These are phyloP conservation scores for Hapsidospora chrysogenum DNA, from an alignment of 495 filamentous ascomycete genomes.

Conservation along the genomic window DNA sequence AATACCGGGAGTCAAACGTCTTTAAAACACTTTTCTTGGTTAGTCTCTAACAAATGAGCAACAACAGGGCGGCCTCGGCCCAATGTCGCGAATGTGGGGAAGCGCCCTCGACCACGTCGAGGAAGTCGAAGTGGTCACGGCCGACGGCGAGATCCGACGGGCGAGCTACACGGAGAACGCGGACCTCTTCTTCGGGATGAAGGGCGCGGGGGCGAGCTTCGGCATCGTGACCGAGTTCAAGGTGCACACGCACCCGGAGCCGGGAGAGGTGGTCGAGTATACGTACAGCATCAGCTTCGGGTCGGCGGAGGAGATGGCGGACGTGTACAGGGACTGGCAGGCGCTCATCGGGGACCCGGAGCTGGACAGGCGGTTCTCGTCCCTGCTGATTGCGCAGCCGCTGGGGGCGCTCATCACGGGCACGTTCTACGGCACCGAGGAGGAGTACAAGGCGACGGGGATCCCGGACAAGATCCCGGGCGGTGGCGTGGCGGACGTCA, in stretches of 20 bases:
- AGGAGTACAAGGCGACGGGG: slow-evolving; percentile 28
- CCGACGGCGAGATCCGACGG: slow-evolving; percentile 36
- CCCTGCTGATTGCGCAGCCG: slow-evolving; percentile 31
- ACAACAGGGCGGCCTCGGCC: slow-evolving; percentile 31
- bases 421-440: slow-evolving; percentile 34
- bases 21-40: not conserved
- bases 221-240: slow-evolving; percentile 50
- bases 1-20: not conserved
- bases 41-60: slow-evolving; percentile 3
- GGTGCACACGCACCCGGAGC: slow-evolving; percentile 40
- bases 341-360: slow-evolving; percentile 29
- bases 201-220: slow-evolving; percentile 43
- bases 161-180: slow-evolving; percentile 31
- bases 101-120: slow-evolving; percentile 32
- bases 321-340: slow-evolving; percentile 22
- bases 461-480: slow-evolving; percentile 26
- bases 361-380: slow-evolving; percentile 35
- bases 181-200: slow-evolving; percentile 44
- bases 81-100: slow-evolving; percentile 40
- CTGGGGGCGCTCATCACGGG: slow-evolving; percentile 32
- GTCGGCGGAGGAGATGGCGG: slow-evolving; percentile 21
- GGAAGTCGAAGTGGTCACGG: slow-evolving; percentile 43
- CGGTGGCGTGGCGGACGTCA: slow-evolving; percentile 12
- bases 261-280: slow-evolving; percentile 33
- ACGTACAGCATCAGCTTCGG: slow-evolving; percentile 28